Evolutionary conservation across 257 asterid species (phyloP).

Genomic region (Rauvolfia tetraphylla): DNA sequence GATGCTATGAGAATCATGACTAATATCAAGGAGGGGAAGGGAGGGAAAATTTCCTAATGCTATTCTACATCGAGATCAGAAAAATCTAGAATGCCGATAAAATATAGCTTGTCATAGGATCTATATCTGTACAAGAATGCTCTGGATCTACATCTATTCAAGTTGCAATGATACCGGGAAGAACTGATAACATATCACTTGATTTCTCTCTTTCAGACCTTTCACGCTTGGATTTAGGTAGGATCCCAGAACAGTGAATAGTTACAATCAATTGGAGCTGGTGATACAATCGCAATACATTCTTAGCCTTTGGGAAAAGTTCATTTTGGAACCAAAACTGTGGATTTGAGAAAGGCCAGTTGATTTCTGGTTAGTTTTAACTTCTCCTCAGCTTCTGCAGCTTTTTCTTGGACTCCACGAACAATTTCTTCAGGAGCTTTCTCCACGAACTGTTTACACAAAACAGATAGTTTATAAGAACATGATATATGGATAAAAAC

Average conservation of each 20-base stretch:
- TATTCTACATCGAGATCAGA: not conserved
- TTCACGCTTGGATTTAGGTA: not conserved
- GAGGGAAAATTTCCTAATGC: not conserved
- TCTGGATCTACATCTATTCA: not conserved
- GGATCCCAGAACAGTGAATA: not conserved
- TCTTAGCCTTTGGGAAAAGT: not conserved
- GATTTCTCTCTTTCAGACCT: not conserved
- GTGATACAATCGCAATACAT: not conserved
- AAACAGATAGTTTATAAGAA: constrained; percentile 14
- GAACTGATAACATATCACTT: not conserved
- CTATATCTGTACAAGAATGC: not conserved
- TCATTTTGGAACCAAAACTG: constrained; percentile 51
- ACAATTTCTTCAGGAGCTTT: constrained; percentile 89
- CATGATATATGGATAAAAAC: not conserved
- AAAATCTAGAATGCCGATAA: not conserved
- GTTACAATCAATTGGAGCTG: not conserved
- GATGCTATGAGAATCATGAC: not conserved
- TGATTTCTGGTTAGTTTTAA: constrained; percentile 68
- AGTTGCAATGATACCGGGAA: not conserved
- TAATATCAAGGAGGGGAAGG: not conserved
- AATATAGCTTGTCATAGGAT: not conserved
- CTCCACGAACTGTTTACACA: constrained; percentile 64
- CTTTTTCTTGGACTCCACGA: constrained; percentile 75
- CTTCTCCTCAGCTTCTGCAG: constrained; percentile 85
- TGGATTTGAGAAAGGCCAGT: constrained; percentile 60